Evolutionary conservation across 2,329 filamentous ascomycete species (phyloP), one percentile per base, ranked within the genome.

Genomic region (Dothideomycetidae sp.): DNA sequence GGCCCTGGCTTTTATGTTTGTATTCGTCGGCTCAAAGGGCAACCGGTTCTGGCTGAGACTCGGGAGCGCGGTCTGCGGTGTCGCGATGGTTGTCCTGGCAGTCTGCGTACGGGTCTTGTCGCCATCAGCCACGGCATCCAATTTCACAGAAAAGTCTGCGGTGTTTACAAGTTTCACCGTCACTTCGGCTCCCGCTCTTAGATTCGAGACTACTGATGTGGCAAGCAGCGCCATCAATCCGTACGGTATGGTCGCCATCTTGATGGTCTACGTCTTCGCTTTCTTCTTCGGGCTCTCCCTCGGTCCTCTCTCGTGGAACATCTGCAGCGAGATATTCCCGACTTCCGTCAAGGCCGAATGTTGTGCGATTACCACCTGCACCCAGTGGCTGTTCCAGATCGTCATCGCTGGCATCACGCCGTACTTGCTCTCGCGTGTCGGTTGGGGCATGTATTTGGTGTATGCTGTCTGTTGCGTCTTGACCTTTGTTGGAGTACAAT

Each of bases 331-430:
- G 34, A 37, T 43, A 26, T 40, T 40, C 19, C 36, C 36, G 5
- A 9, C 28, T 4, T 31, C 17, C 30, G 32, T 42, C 4, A 33
- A 40, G 5, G 32, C 30, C 5, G 17, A 34, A n/a, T 45, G 39
- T n/a, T 42, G 47, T 7, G 42, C 40, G 5, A 35, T 44, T 2
- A 46, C 44, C 12, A 44, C 40, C 13, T 43, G 40, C 9, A 36
- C 34, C 2, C 44, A 48, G 18, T 49, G 44, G 47, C 32, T 49
- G 4, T 44, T 49, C 21, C 46, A 48, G 40, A 39, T 45, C n/a
- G 45, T 46, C 19, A 46, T 46, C 18, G 45, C 45, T 10, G 26
- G 39, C 10, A 36, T 33, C 10, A 43, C 39, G 15, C 46, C 46
- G 5, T 44, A 44, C 18, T 40, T 48, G 41, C 31, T 47, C 5